phyloP scores from a whole-genome alignment of 2,329 filamentous ascomycete species.

The Monosporascus sp. region DNA sequence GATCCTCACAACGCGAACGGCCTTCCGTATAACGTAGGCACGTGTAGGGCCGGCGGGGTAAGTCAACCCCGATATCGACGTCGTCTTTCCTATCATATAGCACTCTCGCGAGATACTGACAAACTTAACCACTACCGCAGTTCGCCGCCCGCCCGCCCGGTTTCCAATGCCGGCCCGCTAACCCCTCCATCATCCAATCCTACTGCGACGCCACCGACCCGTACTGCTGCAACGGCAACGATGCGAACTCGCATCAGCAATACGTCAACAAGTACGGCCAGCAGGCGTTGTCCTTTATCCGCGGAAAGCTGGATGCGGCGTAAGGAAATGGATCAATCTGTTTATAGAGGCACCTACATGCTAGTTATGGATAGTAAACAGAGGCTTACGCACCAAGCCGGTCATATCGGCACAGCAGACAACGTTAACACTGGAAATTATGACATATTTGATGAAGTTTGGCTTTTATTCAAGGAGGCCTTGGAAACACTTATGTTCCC shows the following conservation, averaged over 20 bases:
- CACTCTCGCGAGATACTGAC: neutral
- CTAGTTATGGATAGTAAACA: too few species aligned
- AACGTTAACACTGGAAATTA: too few species aligned
- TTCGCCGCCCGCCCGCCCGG: slow-evolving; percentile 55
- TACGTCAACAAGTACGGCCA: slow-evolving; percentile 60
- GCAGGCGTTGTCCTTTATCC: slow-evolving; percentile 55
- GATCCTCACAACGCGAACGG: slow-evolving; percentile 52
- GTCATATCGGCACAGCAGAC: too few species aligned
- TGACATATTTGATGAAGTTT: too few species aligned
- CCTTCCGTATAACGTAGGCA: slow-evolving; percentile 56
- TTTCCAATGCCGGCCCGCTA: slow-evolving; percentile 50
- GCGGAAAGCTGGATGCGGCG: slow-evolving; percentile 26
- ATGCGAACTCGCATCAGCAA: slow-evolving; percentile 54
- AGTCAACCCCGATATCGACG: slow-evolving; percentile 22
- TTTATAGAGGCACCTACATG: too few species aligned
- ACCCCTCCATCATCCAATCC: slow-evolving; percentile 49
- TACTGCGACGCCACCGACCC: slow-evolving; percentile 62
- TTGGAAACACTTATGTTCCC: too few species aligned
- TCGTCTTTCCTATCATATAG: neutral
- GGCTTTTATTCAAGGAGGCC: too few species aligned
- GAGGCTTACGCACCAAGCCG: too few species aligned
- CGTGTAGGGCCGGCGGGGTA: slow-evolving; percentile 54
- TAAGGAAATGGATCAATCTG: too few species aligned
- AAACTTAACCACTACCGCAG: slow-evolving; percentile 26
- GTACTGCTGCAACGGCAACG: slow-evolving; percentile 61